These are phyloP conservation scores for Phytophthora pisi DNA, from an alignment of 352 stramenopile genomes.

Conservation along the genomic window DNA sequence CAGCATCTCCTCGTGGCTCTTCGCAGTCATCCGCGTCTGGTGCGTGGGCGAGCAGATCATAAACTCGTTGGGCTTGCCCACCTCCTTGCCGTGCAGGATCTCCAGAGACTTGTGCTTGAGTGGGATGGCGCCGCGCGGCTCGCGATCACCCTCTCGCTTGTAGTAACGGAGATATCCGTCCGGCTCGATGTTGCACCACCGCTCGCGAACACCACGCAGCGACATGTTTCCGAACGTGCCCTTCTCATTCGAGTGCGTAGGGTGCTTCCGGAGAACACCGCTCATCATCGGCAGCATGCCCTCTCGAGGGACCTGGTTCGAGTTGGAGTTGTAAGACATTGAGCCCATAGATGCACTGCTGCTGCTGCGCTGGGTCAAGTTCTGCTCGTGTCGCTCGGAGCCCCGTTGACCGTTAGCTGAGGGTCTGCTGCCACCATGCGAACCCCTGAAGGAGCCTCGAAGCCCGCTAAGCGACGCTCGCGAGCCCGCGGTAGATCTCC, in stretches of 20 bases:
- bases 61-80: conserved; percentile 78
- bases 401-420: conserved; percentile 19
- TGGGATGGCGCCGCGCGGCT: conserved; percentile 69
- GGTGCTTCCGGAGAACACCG: conserved; percentile 75
- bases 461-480: conserved; percentile 43
- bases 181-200: conserved; percentile 75
- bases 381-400: conserved; percentile 45
- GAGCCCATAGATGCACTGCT: conserved; percentile 66
- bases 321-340: conserved; percentile 64
- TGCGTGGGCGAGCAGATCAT: conserved; percentile 77
- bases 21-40: conserved; percentile 76
- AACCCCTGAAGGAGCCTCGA: conserved; percentile 27
- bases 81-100: conserved; percentile 70
- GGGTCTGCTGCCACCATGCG: conserved; percentile 10
- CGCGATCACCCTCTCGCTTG: conserved; percentile 81
- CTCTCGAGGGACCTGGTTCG: conserved; percentile 39
- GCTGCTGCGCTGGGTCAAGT: conserved; percentile 43
- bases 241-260: conserved; percentile 81
- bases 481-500: conserved; percentile 33
- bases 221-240: conserved; percentile 82
- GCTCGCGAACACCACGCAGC: conserved; percentile 70
- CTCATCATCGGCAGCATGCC: conserved; percentile 48
- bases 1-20: conserved; percentile 75
- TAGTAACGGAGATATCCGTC: conserved; percentile 75
- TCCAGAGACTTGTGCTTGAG: conserved; percentile 72